Conservation (phyloP, 192 early-diverging fungal genomes). For the Coemansia sp. region DNA sequence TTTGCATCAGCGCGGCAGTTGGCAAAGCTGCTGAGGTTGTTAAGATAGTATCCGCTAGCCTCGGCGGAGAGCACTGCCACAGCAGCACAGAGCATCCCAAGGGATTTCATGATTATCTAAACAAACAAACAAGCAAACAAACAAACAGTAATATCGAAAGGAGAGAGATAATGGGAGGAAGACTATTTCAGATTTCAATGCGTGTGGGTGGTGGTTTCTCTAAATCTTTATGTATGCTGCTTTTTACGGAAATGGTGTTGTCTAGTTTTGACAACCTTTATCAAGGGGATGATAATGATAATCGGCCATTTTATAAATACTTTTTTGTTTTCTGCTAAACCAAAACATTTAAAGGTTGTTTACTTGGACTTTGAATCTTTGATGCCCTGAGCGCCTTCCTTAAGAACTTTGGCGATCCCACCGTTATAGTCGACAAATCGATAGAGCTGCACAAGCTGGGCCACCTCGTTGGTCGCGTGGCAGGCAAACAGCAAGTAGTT, state of each 20-base stretch:
- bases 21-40: conserved; percentile 15
- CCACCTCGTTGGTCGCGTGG: conserved; percentile 86
- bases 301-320: not conserved
- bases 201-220: no score
- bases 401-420: conserved; percentile 38
- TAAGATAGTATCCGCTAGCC: conserved; percentile 11
- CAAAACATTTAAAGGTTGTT: not conserved
- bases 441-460: conserved; percentile 86
- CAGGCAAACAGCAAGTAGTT: conserved; percentile 94
- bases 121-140: no score
- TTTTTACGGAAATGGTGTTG: not conserved
- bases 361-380: conserved; percentile 17
- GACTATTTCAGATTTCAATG: no score
- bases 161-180: no score
- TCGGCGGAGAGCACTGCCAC: not conserved
- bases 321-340: not conserved
- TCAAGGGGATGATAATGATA: no score
- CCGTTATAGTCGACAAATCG: conserved; percentile 78
- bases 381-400: conserved; percentile 14
- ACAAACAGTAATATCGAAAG: not conserved
- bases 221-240: no score
- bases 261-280: not conserved
- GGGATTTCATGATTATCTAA: not conserved
- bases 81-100: not conserved
- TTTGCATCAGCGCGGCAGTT: conserved; percentile 34